Conservation (phyloP, 108 stramenopile species). For the Cyclotella choctawhatcheeana region DNA sequence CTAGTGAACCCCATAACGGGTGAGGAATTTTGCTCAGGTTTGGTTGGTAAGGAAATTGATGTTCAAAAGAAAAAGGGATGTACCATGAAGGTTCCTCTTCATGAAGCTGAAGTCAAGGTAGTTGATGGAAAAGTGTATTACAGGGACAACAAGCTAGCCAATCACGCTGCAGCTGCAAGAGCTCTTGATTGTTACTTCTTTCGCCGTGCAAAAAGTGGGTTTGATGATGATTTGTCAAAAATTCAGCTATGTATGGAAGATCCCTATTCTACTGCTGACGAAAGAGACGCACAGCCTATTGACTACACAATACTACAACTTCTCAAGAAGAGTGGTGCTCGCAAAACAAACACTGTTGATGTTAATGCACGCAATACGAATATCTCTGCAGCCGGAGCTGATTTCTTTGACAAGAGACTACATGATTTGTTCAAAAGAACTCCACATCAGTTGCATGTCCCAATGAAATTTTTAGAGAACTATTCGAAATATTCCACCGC, state of each 20-base stretch:
- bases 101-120: neutral
- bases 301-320: constrained; percentile 23
- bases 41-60: constrained; percentile 14
- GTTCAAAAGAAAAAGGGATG: constrained; percentile 5
- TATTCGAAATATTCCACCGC: neutral
- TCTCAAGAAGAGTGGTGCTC: constrained; percentile 1
- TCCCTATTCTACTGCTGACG: neutral
- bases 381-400: too few relatives aligned
- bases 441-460: neutral
- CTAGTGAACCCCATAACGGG: constrained; percentile 30
- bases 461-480: neutral
- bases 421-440: too few relatives aligned
- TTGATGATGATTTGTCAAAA: neutral
- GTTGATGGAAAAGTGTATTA: constrained; percentile 22
- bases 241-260: constrained; percentile 34
- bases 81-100: neutral
- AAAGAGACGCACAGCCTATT: constrained; percentile 11
- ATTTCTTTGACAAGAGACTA: too few relatives aligned
- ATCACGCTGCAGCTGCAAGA: constrained; percentile 48
- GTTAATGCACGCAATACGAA: too few relatives aligned
- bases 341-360: too few relatives aligned
- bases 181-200: constrained; percentile 44
- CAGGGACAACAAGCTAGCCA: neutral
- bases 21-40: constrained; percentile 36
- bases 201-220: neutral